These are phyloP conservation scores for Cinnamomum chago DNA, from an alignment of 164 flowering plant genomes.

Conservation along the genomic window DNA sequence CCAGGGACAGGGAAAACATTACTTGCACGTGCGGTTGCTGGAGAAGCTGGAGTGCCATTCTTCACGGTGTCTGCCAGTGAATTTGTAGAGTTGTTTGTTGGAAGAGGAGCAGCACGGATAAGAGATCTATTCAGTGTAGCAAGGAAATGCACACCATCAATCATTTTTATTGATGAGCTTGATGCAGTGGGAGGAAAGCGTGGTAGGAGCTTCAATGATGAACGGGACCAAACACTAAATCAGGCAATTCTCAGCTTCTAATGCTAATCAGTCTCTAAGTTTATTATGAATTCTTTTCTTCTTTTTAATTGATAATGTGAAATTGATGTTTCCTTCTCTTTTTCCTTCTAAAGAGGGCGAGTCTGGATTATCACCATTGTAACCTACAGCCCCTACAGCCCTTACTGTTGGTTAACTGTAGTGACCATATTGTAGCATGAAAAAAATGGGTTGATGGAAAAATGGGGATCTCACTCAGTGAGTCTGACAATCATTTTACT, in stretches of 20 bases:
- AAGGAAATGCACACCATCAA: constrained; percentile 85
- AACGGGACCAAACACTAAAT: constrained; percentile 93
- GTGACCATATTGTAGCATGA: too few relatives aligned
- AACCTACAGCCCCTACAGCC: too few relatives aligned
- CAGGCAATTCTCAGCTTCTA: constrained; percentile 44
- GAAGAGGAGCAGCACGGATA: constrained; percentile 98
- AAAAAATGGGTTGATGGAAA: too few relatives aligned
- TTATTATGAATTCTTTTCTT: neutral
- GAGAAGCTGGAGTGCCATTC: constrained; percentile 98
- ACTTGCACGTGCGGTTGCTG: constrained; percentile 98
- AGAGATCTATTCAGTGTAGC: constrained; percentile 87
- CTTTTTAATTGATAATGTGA: neutral
- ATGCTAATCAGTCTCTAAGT: neutral
- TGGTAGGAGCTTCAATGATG: constrained; percentile 98
- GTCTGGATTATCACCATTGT: neutral
- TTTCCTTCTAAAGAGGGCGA: neutral
- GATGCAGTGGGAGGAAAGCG: constrained; percentile 99
- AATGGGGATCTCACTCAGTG: neutral
- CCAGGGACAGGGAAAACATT: constrained; percentile 99
- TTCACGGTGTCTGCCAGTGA: constrained; percentile 96
- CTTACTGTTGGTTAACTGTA: too few relatives aligned
- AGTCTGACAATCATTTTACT: neutral
- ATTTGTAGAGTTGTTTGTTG: constrained; percentile 97
- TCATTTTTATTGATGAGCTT: constrained; percentile 95
- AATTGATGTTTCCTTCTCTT: neutral